Base-by-base conservation (phyloP, 1,284 basidiomycete genomes). In the Heterobasidion annosum region DNA sequence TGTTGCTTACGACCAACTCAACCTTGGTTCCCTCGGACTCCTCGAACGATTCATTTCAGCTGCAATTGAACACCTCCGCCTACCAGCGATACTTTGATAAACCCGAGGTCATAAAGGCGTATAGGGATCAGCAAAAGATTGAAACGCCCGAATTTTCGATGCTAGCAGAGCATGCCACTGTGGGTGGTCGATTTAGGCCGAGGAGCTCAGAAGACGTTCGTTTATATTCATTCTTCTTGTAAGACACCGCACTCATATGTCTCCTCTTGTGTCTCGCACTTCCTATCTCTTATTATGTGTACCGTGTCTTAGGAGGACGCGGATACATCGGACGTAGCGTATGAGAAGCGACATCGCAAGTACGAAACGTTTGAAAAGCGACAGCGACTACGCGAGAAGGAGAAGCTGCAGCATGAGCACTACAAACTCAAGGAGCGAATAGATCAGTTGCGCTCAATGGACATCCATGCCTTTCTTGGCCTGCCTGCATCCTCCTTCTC, bases 391-490 rank as follows among this genome's bases (percentile, higher is more conserved):
- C 80, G 91, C 54, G 93, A 96, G 70, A 90, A 91, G 68, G 93
- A 95, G 67, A 91, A 92, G 64, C 79, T 97, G 57, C 84, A 88
- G 66, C 87, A 92, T 59, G 91, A 93, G 64, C 90, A 93, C 59
- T 91, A 93, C 72, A 94, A 93, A 68, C 82, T 97, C 63, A 86
- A 88, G 63, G 83, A 91, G 63, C 82, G 93, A 35, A 89, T 95
- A 59, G 92, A 95, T 48, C 85, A 93, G 64, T 75, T 96, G 56
- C 81, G 79, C 58, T 75, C 72, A 16, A 85, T 90, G 79, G 88
- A 92, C 59, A 68, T 77, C 46, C 68, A 77, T 50, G 81, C 83
- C 1, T 91, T 91, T 67, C 75, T 88, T 40, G 63, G 73, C 33
- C 71, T 88, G 47, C 77, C 83, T 49, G 75, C 78, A 6, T 70